Evolutionary conservation across 352 stramenopile genomes (phyloP).

Genomic region (Phytophthora lateralis): DNA sequence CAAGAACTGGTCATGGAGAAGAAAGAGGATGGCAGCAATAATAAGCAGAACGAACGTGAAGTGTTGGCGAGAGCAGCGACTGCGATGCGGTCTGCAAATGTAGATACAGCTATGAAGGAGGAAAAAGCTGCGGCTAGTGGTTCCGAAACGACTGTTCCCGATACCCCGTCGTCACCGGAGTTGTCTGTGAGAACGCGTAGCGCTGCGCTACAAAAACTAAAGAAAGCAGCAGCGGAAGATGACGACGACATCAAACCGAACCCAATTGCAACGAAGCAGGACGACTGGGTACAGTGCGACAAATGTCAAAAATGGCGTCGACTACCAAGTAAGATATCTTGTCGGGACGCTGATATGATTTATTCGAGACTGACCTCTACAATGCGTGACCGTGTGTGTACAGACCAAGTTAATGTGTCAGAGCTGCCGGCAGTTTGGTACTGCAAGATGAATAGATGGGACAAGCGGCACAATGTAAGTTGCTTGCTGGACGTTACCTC

Average conservation of each 20-base stretch:
- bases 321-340: slow-evolving; percentile 60
- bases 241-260: slow-evolving; percentile 51
- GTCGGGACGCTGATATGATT: background rate
- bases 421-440: slow-evolving; percentile 80
- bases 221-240: slow-evolving; percentile 47
- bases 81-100: background rate
- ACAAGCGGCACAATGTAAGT: slow-evolving; percentile 78
- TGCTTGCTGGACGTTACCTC: background rate
- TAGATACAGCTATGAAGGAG: slow-evolving; percentile 15
- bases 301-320: slow-evolving; percentile 87
- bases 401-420: slow-evolving; percentile 80
- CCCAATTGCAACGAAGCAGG: slow-evolving; percentile 71
- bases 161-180: slow-evolving; percentile 25
- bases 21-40: slow-evolving; percentile 1
- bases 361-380: background rate
- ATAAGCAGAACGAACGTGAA: background rate
- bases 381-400: background rate
- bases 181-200: slow-evolving; percentile 63
- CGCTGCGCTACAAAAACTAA: slow-evolving; percentile 53
- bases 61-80: background rate
- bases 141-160: slow-evolving; percentile 25
- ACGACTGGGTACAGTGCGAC: slow-evolving; percentile 88
- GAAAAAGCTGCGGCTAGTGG: slow-evolving; percentile 3
- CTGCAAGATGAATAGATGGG: slow-evolving; percentile 89
- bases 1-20: slow-evolving; percentile 33